Conservation (phyloP, 495 filamentous ascomycete genomes). For the Penicillium salamii region DNA sequence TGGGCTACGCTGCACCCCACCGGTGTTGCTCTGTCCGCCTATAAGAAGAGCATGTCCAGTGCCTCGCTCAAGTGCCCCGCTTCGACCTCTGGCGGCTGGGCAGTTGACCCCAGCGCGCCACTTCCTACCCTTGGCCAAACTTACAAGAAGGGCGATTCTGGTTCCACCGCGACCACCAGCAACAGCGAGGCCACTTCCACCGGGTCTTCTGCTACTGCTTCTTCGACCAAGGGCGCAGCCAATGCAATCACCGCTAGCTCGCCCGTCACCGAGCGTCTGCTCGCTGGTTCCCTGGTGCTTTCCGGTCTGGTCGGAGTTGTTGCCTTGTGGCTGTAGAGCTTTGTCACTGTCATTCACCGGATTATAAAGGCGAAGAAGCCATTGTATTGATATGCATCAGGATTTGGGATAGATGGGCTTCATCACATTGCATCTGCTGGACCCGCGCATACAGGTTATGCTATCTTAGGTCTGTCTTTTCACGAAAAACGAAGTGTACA, state of each 20-base stretch:
- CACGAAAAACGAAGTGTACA: conserved; percentile 5
- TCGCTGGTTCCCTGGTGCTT: conserved; percentile 19
- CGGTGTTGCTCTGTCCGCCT: conserved; percentile 61
- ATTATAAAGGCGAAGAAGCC: neutral
- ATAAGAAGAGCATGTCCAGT: conserved; percentile 59
- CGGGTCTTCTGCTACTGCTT: conserved; percentile 12
- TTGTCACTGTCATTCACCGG: neutral
- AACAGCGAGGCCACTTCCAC: conserved; percentile 1
- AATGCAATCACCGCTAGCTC: conserved; percentile 12
- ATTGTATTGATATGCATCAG: conserved; percentile 24
- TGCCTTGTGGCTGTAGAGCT: conserved; percentile 22
- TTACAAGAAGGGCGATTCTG: conserved; percentile 15
- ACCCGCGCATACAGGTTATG: conserved; percentile 10
- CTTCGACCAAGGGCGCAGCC: conserved; percentile 20
- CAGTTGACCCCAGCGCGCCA: conserved; percentile 61
- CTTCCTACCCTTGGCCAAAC: conserved; percentile 64
- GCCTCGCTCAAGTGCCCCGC: conserved; percentile 62
- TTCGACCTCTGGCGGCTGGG: conserved; percentile 67
- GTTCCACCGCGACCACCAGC: conserved; percentile 3
- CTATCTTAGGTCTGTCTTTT: conserved; percentile 4
- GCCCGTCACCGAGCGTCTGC: conserved; percentile 20
- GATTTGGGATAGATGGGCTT: conserved; percentile 16
- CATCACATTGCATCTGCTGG: neutral
- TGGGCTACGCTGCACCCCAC: conserved; percentile 73
- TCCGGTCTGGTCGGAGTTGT: conserved; percentile 20